A percentile compares a stretch with the other conserved stretches of the same genome.
Conservation (phyloP, 1,284 basidiomycete species). For the Moniliella sp. region DNA sequence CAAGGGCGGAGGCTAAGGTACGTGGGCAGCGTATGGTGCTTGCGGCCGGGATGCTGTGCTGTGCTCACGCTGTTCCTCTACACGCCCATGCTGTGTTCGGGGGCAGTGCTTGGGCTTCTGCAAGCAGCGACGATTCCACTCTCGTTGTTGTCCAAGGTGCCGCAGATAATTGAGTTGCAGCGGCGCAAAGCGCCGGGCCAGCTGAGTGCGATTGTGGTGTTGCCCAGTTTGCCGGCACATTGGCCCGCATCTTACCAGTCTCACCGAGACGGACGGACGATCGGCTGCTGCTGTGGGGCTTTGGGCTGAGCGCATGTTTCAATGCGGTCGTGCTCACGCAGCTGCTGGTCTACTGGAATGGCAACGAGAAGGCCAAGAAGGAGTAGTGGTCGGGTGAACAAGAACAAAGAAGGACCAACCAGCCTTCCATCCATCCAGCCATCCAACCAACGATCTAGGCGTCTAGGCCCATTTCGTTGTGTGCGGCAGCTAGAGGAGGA, state of each 20-base stretch:
- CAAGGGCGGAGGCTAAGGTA: constrained; percentile 5
- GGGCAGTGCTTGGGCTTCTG: constrained; percentile 10
- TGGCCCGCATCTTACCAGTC: constrained; percentile 28
- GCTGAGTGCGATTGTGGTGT: constrained; percentile 30
- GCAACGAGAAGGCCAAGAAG: too few species aligned
- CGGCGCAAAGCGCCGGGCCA: constrained; percentile 22
- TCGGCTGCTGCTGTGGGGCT: constrained; percentile 26
- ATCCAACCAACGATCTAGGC: too few species aligned
- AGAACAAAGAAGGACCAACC: too few species aligned
- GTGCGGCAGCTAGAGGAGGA: too few species aligned
- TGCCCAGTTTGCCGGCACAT: constrained; percentile 25
- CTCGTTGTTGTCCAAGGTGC: constrained; percentile 27
- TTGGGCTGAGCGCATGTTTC: constrained; percentile 27
- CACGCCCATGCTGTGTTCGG: constrained; percentile 12
- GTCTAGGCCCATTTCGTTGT: too few species aligned
- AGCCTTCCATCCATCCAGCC: too few species aligned
- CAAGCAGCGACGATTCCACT: constrained; percentile 28
- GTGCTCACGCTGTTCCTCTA: constrained; percentile 40
- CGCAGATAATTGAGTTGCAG: constrained; percentile 28
- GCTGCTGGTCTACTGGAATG: constrained; percentile 31
- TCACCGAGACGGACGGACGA: constrained; percentile 31
- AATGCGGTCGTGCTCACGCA: constrained; percentile 11
- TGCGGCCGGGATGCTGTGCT: constrained; percentile 64
- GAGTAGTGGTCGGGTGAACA: too few species aligned
- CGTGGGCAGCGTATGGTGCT: constrained; percentile 2